A percentile compares a stretch with the other conserved stretches of the same genome.
phyloP scores from a whole-genome alignment of 108 stramenopile species.

The Nitzschia inconspicua region DNA sequence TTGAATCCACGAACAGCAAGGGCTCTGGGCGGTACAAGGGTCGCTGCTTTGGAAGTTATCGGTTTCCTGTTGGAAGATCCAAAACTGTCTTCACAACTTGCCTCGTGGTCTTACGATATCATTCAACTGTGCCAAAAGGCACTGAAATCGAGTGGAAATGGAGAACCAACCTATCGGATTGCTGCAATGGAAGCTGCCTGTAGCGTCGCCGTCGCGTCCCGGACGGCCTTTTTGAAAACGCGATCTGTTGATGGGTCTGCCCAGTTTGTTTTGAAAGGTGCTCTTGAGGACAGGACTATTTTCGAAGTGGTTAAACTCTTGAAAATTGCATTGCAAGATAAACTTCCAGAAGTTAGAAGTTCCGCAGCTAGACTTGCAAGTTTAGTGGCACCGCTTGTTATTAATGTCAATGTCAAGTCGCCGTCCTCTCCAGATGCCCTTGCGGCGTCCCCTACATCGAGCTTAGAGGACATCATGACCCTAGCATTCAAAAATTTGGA shows the following conservation, averaged over 20 bases:
- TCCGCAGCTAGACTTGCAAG: constrained; percentile 56
- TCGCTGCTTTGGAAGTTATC: constrained; percentile 72
- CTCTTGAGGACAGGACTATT: constrained; percentile 67
- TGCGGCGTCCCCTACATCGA: constrained; percentile 24
- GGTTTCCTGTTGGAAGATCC: constrained; percentile 44
- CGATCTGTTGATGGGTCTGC: constrained; percentile 18
- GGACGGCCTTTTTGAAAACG: constrained; percentile 32
- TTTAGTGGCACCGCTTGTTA: constrained; percentile 57
- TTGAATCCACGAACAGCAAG: constrained; percentile 67
- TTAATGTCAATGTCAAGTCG: constrained; percentile 38
- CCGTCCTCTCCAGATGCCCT: constrained; percentile 29
- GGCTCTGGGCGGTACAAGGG: constrained; percentile 72
- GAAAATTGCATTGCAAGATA: constrained; percentile 58
- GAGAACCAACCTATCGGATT: constrained; percentile 74
- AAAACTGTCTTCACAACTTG: constrained; percentile 40
- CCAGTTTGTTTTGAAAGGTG: constrained; percentile 49
- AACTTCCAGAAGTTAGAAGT: constrained; percentile 73
- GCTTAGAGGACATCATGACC: constrained; percentile 64
- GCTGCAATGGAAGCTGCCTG: constrained; percentile 54
- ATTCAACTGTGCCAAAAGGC: constrained; percentile 60
- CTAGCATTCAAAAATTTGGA: constrained; percentile 74
- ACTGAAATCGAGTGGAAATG: constrained; percentile 57
- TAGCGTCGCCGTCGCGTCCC: constrained; percentile 58
- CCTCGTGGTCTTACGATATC: constrained; percentile 73
- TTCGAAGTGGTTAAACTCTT: constrained; percentile 65